These are phyloP conservation scores for Annulohypoxylon maeteangense DNA, from an alignment of 495 filamentous ascomycete genomes.

Conservation along the genomic window DNA sequence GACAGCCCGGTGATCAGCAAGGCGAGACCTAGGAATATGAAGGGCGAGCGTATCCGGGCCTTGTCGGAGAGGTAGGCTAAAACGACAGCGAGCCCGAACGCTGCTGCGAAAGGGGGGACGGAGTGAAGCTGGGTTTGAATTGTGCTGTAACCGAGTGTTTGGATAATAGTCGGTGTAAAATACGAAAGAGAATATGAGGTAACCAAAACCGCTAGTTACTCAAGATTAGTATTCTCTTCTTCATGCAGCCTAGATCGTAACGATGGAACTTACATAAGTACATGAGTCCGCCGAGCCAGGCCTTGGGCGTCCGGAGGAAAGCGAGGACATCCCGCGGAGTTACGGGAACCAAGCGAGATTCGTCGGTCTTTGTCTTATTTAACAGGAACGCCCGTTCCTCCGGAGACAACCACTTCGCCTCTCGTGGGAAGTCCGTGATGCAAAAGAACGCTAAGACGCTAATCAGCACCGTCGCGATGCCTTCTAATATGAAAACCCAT, in stretches of 20 bases:
- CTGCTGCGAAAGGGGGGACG: conserved; percentile 76
- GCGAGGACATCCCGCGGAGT: neutral
- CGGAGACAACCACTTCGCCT: conserved; percentile 66
- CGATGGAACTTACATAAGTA: conserved; percentile 64
- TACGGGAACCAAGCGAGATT: conserved; percentile 54
- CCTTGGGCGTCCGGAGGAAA: conserved; percentile 46
- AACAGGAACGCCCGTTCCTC: conserved; percentile 72
- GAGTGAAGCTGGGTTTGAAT: conserved; percentile 75
- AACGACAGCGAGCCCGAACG: conserved; percentile 64
- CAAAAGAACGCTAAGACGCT: conserved; percentile 71
- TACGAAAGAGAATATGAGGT: conserved; percentile 69
- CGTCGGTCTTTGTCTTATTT: conserved; percentile 67
- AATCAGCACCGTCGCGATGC: conserved; percentile 74
- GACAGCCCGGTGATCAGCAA: conserved; percentile 62
- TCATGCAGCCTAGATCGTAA: too few relatives aligned
- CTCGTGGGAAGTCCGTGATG: conserved; percentile 66
- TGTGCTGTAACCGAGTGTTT: conserved; percentile 64
- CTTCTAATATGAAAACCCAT: conserved; percentile 81
- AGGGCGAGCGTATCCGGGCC: conserved; percentile 58
- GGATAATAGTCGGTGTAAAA: conserved; percentile 75
- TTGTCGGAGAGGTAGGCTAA: conserved; percentile 65
- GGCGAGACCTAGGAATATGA: conserved; percentile 49
- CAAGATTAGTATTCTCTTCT: neutral
- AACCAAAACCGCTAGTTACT: conserved; percentile 63
- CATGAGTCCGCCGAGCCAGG: conserved; percentile 73